Evolutionary conservation across 2,329 filamentous ascomycete genomes (phyloP), one percentile per base, ranked within the genome.

Genomic region (Ustulina deusta): DNA sequence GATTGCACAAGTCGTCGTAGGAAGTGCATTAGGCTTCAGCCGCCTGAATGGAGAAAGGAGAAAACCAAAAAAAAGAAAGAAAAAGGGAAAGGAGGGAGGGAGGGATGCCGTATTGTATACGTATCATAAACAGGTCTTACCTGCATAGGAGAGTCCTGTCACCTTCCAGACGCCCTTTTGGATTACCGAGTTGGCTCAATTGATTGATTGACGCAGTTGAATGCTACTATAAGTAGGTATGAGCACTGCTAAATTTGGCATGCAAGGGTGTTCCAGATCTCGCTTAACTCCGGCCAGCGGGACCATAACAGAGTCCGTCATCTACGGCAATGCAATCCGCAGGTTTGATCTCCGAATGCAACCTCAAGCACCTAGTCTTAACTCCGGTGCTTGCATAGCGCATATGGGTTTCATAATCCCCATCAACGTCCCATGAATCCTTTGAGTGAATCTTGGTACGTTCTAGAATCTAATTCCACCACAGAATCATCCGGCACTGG

Each of bases 11-110:
- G 22, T 27, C 55, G 57, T 48, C 48, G 63, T 46, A 71, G 27
- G 51, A 61, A 63, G 27, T 51, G 57, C 69, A 71, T 71, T 15
- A 49, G 59, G 17, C 46, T 22, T 40, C 27, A 27, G 15, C 11
- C 40, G 20, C 11, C 25, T 15, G n/a, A n/a, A n/a, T n/a, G n/a
- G n/a, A n/a, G n/a, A n/a, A 40, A 11, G 20, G 36, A 3, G 20
- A 9, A 25, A 51, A 55, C 13, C 11, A 25, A 51, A 32, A 48
- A n/a, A 25, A 22, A 7, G 25, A 44, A 36, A 22, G 11, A 42
- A 11, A 15, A 15, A 42, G 13, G 11, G 46, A 15, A 20, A 11
- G 15, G 10, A 42, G 13, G 11, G 46, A 15, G 17, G 9, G 6
- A 20, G 34, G 13, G 11, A 29, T 38, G 22, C 13, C n/a, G 32